phyloP scores from a whole-genome alignment of 495 filamentous ascomycete genomes.

The Penicillium canescens region DNA sequence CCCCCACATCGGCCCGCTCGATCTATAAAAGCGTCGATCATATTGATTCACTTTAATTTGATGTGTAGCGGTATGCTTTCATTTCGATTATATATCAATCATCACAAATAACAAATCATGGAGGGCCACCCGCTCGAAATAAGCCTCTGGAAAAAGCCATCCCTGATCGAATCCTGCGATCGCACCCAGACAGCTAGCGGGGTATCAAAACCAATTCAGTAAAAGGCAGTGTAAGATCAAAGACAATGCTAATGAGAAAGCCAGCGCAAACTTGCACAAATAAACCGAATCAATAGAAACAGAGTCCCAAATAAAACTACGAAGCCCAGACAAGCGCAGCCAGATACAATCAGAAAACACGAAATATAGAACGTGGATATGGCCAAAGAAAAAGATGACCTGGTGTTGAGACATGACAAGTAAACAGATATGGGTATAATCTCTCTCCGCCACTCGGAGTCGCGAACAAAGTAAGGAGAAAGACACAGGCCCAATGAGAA shows the following conservation, averaged over 20 bases:
- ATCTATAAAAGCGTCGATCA: conserved; percentile 6
- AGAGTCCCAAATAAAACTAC: conserved; percentile 2
- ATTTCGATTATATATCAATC: neutral
- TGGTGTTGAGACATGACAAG: conserved; percentile 28
- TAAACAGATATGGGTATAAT: conserved; percentile 29
- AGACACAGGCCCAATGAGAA: conserved; percentile 21
- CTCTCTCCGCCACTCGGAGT: conserved; percentile 25
- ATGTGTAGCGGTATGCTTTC: neutral
- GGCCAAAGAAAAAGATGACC: conserved; percentile 28
- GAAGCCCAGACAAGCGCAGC: neutral
- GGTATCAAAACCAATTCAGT: conserved; percentile 8
- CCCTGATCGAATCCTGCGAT: conserved; percentile 1
- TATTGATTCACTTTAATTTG: neutral
- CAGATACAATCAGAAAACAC: conserved; percentile 4
- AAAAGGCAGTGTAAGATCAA: conserved; percentile 4
- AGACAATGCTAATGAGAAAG: neutral
- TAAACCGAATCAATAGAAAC: conserved; percentile 2
- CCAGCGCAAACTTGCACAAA: neutral
- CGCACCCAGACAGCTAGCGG: conserved; percentile 6
- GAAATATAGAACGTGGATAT: conserved; percentile 8
- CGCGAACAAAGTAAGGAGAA: conserved; percentile 22
- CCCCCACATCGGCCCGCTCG: conserved; percentile 1
- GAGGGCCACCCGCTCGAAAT: neutral
- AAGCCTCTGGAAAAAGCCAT: neutral
- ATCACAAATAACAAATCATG: neutral